Conservation (phyloP, 2,329 filamentous ascomycete genomes). For the Mycosphaerella arachidis region DNA sequence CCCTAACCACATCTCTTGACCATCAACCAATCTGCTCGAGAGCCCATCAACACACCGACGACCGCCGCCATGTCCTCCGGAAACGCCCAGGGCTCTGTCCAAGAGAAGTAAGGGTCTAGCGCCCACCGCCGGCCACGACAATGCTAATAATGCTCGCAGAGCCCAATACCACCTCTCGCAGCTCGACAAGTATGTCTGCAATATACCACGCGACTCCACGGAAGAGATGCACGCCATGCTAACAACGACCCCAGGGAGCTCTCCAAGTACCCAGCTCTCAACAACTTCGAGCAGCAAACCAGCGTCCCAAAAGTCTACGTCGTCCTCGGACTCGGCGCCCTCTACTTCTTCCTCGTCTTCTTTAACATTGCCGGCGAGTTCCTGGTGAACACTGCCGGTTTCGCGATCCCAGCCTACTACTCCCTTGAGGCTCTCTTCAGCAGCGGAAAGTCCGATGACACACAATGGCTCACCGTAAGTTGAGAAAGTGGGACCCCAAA, state of each 20-base stretch:
- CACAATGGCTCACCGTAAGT: constrained; percentile 64
- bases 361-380: constrained; percentile 89
- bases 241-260: constrained; percentile 52
- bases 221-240: not conserved
- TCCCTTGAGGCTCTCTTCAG: constrained; percentile 74
- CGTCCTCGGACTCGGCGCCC: constrained; percentile 66
- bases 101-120: constrained; percentile 21
- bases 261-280: constrained; percentile 76
- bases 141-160: constrained; percentile 19
- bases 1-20: not conserved
- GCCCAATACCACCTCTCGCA: constrained; percentile 61
- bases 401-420: constrained; percentile 79
- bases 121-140: constrained; percentile 4
- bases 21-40: constrained; percentile 3
- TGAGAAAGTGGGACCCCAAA: not conserved
- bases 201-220: not conserved
- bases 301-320: constrained; percentile 81
- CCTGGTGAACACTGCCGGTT: constrained; percentile 80
- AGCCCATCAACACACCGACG: constrained; percentile 7
- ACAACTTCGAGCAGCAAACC: constrained; percentile 81
- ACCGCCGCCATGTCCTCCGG: constrained; percentile 17
- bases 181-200: constrained; percentile 72
- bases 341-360: constrained; percentile 88
- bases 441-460: constrained; percentile 67
- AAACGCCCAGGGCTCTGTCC: constrained; percentile 22